Evolutionary conservation across 2,329 filamentous ascomycete genomes (phyloP).

Genomic region (Colletotrichum tabaci): DNA sequence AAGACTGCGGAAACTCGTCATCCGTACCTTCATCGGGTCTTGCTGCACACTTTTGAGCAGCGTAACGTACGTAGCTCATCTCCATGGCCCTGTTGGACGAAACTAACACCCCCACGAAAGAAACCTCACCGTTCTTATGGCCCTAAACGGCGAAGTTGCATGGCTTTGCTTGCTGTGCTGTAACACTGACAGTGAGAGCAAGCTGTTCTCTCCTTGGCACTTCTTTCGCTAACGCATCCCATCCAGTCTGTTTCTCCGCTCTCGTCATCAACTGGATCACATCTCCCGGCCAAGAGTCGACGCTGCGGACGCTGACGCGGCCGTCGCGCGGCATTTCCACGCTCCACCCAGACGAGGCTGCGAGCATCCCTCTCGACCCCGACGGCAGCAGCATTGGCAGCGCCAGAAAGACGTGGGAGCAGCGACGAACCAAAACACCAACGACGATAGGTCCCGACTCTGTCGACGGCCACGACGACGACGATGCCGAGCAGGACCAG

Average conservation of each 20-base stretch:
- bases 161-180: conserved; percentile 37
- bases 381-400: conserved; percentile 22
- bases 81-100: background rate
- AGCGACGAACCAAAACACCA: conserved; percentile 5
- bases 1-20: conserved; percentile 26
- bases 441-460: conserved; percentile 1
- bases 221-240: background rate
- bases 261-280: conserved; percentile 39
- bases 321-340: conserved; percentile 21
- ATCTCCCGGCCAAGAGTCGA: conserved; percentile 27
- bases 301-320: conserved; percentile 25
- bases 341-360: conserved; percentile 21
- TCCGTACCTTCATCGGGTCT: conserved; percentile 35
- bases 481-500: background rate
- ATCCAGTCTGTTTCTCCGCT: conserved; percentile 30
- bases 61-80: conserved; percentile 2
- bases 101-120: background rate
- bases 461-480: background rate
- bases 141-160: conserved; percentile 30
- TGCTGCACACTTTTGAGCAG: conserved; percentile 31
- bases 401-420: conserved; percentile 24
- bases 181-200: conserved; percentile 30
- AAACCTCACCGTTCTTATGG: conserved; percentile 19
- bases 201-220: accelerated
- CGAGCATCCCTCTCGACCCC: conserved; percentile 19